phyloP scores from a whole-genome alignment of 2,329 filamentous ascomycete species.

The Fusarium brevicatenulatum region DNA sequence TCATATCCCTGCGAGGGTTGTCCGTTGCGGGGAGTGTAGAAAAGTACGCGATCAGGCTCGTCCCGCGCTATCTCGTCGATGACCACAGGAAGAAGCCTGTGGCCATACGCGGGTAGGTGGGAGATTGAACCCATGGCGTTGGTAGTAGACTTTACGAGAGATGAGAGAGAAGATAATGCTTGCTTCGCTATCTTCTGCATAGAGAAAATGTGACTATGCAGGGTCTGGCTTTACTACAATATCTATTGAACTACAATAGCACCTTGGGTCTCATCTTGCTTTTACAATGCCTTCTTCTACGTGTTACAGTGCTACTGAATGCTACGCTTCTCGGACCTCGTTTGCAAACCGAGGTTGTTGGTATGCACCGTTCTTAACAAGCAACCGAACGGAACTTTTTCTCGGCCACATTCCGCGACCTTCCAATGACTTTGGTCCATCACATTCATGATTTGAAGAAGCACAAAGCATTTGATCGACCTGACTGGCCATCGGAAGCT shows the following conservation, averaged over 20 bases:
- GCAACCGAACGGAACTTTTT: neutral
- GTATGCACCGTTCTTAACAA: neutral
- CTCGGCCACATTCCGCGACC: neutral
- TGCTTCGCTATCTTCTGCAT: neutral
- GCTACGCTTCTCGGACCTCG: neutral
- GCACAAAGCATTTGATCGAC: too few relatives aligned
- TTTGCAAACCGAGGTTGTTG: neutral
- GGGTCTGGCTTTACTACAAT: neutral
- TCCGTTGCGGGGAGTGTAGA: neutral
- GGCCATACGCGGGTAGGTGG: neutral
- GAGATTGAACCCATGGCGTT: neutral
- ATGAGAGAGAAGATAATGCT: neutral
- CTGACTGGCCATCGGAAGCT: neutral
- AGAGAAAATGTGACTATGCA: neutral
- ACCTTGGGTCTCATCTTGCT: neutral
- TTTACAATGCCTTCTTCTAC: neutral
- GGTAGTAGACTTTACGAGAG: neutral
- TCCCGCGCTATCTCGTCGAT: neutral
- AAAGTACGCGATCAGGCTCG: neutral
- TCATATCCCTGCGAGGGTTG: neutral
- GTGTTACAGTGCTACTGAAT: neutral
- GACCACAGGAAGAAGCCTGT: neutral
- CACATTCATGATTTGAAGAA: too few relatives aligned
- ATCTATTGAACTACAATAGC: rapidly evolving
- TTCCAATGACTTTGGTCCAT: too few relatives aligned